These are phyloP conservation scores for Candida andamanensis DNA, from an alignment of 805 yeast genomes.

Conservation along the genomic window DNA sequence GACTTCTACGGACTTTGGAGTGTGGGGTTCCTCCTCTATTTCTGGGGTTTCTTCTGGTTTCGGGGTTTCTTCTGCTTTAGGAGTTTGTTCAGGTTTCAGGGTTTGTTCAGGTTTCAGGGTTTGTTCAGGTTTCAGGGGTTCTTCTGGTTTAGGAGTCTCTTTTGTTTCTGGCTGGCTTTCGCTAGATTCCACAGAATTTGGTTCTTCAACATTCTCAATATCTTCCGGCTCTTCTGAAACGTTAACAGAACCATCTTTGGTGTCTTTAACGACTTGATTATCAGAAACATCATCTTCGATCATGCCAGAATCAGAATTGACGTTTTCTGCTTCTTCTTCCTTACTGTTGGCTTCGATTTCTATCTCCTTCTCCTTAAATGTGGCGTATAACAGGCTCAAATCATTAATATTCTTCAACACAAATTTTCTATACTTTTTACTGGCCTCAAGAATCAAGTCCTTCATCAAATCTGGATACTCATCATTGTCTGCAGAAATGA, in stretches of 20 bases:
- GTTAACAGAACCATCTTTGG: no score
- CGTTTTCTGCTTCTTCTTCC: conserved; percentile 1
- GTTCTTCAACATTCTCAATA: conserved; percentile 2
- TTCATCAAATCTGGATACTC: conserved; percentile 18
- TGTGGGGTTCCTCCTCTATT: conserved; percentile 4
- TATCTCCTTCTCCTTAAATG: conserved; percentile 3
- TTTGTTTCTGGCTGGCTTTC: neutral
- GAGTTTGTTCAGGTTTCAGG: conserved; percentile 7
- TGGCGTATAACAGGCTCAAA: conserved; percentile 6
- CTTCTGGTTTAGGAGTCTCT: conserved; percentile 6
- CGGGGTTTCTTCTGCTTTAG: conserved; percentile 6
- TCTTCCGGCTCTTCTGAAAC: neutral
- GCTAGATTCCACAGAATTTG: conserved; percentile 1
- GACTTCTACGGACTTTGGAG: neutral
- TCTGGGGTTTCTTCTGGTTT: conserved; percentile 3
- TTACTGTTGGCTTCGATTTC: conserved; percentile 1
- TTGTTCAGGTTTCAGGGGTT: conserved; percentile 2
- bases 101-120: conserved; percentile 1
- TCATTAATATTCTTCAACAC: conserved; percentile 21
- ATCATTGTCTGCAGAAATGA: conserved; percentile 16
- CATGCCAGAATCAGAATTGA: no score
- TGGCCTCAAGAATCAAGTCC: conserved; percentile 17
- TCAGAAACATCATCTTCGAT: neutral
- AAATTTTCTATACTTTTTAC: conserved; percentile 14
- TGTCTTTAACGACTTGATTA: neutral